Evolutionary conservation across 768 basidiomycete genomes (phyloP).

Genomic region (Phylloporus sp.): DNA sequence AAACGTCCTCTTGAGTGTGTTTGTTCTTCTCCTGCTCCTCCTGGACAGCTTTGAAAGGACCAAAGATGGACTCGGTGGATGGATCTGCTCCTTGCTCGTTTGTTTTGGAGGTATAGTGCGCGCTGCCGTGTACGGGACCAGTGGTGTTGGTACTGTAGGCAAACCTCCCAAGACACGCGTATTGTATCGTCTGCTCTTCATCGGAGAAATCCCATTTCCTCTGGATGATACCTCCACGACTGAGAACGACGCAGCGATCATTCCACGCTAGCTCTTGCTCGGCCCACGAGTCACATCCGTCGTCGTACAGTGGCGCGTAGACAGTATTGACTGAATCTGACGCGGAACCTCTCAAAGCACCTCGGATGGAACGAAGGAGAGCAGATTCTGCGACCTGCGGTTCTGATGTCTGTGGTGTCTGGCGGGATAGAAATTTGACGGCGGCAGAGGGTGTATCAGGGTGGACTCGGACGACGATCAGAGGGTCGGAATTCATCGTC

Average conservation of each 20-base stretch:
- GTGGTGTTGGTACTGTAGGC: conserved; percentile 43
- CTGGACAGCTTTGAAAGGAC: conserved; percentile 40
- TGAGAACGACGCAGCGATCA: conserved; percentile 55
- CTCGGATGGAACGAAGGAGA: conserved; percentile 54
- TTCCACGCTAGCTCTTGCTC: conserved; percentile 74
- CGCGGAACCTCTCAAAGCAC: conserved; percentile 55
- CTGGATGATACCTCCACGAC: conserved; percentile 61
- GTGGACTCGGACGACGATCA: conserved; percentile 38
- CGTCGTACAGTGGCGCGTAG: conserved; percentile 40
- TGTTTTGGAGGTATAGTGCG: conserved; percentile 27
- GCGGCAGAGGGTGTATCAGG: conserved; percentile 44
- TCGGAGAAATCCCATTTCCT: conserved; percentile 74
- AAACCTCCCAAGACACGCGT: conserved; percentile 74
- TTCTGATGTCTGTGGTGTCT: conserved; percentile 14
- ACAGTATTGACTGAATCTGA: conserved; percentile 40
- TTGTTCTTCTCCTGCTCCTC: conserved; percentile 40
- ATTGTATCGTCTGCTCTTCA: conserved; percentile 71
- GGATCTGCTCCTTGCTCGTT: conserved; percentile 15
- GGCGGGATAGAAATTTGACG: conserved; percentile 36
- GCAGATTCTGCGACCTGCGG: conserved; percentile 26
- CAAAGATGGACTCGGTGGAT: conserved; percentile 32
- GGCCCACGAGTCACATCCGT: conserved; percentile 38
- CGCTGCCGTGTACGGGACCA: conserved; percentile 22
- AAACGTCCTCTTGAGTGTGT: conserved; percentile 36
- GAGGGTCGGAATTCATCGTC: conserved; percentile 17